phyloP scores from a whole-genome alignment of 2,329 filamentous ascomycete species.

The Periconia digitata region DNA sequence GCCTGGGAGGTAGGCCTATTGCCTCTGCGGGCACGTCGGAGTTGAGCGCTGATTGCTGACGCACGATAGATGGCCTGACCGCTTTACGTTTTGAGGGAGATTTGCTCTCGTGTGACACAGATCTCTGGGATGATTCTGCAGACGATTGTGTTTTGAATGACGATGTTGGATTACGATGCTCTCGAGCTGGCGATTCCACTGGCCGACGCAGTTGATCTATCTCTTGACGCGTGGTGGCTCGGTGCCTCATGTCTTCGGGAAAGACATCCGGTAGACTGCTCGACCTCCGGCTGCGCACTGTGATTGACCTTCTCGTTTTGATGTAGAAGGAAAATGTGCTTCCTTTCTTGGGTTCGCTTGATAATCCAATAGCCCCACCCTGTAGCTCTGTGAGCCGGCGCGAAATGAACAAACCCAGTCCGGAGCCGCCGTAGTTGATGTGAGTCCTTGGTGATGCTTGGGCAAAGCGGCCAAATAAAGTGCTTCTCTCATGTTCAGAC shows the following conservation, averaged over 20 bases:
- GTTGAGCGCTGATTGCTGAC: conserved; percentile 4
- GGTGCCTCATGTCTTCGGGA: conserved; percentile 12
- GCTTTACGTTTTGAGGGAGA: background rate
- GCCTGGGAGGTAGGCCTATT: background rate
- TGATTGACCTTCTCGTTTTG: conserved; percentile 18
- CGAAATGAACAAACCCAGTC: conserved; percentile 37
- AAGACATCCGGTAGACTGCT: conserved; percentile 3
- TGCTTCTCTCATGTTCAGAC: conserved; percentile 37
- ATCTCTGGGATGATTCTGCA: background rate
- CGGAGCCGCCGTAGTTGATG: conserved; percentile 43
- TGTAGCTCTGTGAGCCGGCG: conserved; percentile 33
- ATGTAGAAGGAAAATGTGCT: conserved; percentile 39
- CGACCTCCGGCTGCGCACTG: background rate
- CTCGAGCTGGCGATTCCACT: background rate
- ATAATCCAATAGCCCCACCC: conserved; percentile 33
- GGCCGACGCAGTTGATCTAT: conserved; percentile 3
- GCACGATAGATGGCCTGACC: background rate
- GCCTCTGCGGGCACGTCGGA: background rate
- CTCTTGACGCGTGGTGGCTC: conserved; percentile 4
- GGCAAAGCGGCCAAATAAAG: conserved; percentile 35
- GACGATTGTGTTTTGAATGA: background rate
- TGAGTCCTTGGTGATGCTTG: conserved; percentile 37
- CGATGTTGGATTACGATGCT: background rate
- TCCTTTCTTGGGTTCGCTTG: conserved; percentile 22
- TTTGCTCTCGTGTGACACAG: conserved; percentile 4